Percentiles rank a stretch among this genome's conserved stretches.
phyloP scores from a whole-genome alignment of 257 asterid species.

The Fraxinus quadrangulata region DNA sequence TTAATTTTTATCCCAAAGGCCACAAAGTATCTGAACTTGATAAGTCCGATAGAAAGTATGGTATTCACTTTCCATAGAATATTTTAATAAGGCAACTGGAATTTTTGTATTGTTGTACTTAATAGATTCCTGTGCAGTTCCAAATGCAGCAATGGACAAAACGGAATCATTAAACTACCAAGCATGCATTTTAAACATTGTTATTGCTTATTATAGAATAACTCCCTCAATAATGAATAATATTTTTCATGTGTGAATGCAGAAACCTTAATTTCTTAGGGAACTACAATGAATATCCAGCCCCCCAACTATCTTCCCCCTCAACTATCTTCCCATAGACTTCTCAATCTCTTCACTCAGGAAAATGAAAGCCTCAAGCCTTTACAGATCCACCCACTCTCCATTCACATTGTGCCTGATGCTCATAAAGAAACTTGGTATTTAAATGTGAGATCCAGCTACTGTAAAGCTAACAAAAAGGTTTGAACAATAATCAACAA shows the following conservation, averaged over 20 bases:
- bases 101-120: background rate
- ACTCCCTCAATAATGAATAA: background rate
- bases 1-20: background rate
- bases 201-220: background rate
- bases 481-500: slow-evolving; percentile 1
- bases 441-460: background rate
- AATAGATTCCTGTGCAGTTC: background rate
- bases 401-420: background rate
- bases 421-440: background rate
- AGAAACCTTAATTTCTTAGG: background rate
- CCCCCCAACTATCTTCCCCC: background rate
- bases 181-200: background rate
- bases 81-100: background rate
- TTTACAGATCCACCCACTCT: background rate
- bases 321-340: background rate
- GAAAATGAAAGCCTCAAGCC: background rate
- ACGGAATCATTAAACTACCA: background rate
- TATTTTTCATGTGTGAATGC: background rate
- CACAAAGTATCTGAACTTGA: background rate
- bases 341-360: background rate
- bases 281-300: background rate
- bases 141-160: background rate
- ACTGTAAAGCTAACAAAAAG: background rate
- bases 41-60: background rate
- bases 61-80: background rate